Conservation (phyloP, 2,329 filamentous ascomycete genomes). For the Aspergillus fumigatus region DNA sequence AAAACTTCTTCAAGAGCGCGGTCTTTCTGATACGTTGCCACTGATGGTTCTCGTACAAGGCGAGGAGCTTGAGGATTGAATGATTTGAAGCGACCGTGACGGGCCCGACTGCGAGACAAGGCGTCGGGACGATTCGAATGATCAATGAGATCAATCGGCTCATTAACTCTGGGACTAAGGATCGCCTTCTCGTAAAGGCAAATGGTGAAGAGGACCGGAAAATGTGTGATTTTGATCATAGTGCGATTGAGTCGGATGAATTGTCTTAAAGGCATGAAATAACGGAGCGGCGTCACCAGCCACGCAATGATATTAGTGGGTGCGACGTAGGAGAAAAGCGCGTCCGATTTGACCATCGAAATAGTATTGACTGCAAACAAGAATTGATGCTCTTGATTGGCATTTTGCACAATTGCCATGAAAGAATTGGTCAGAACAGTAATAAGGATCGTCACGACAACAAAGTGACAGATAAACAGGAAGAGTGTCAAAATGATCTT, state of each 20-base stretch:
- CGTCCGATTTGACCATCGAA: conserved; percentile 97
- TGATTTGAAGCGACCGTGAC: conserved; percentile 53
- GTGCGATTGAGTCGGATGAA: conserved; percentile 86
- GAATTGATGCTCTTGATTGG: conserved; percentile 87
- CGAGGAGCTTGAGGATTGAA: conserved; percentile 64
- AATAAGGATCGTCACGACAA: conserved; percentile 89
- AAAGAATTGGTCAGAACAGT: conserved; percentile 96
- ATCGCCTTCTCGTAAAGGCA: conserved; percentile 81
- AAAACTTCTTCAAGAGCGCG: conserved; percentile 89
- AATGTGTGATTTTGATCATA: conserved; percentile 86
- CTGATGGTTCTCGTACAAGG: conserved; percentile 76
- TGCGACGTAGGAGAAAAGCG: conserved; percentile 87
- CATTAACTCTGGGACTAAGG: conserved; percentile 70
- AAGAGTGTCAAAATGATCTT: conserved; percentile 73
- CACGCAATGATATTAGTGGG: conserved; percentile 89
- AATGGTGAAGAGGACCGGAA: conserved; percentile 80
- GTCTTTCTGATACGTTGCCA: conserved; percentile 85
- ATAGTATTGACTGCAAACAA: conserved; percentile 95
- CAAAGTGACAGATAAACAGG: conserved; percentile 90
- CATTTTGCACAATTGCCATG: conserved; percentile 90
- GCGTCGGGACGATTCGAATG: conserved; percentile 52
- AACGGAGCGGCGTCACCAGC: conserved; percentile 78
- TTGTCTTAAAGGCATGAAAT: conserved; percentile 69
- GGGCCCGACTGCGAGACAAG: conserved; percentile 55
- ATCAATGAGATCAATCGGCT: conserved; percentile 82